These are phyloP conservation scores for Phaeotremella skinneri DNA, from an alignment of 768 basidiomycete genomes.

Conservation along the genomic window DNA sequence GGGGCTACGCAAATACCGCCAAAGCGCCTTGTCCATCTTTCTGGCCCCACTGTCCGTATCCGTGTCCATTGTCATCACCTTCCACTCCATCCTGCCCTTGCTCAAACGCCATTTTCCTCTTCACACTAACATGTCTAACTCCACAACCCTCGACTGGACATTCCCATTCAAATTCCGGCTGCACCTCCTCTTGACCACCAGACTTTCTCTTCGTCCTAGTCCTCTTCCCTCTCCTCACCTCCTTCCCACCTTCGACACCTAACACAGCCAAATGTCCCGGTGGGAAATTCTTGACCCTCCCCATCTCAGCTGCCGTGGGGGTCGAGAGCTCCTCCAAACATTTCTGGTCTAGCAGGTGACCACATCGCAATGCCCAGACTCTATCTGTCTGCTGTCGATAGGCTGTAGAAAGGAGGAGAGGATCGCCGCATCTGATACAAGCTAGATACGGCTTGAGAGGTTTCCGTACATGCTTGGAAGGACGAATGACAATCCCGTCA, in stretches of 20 bases:
- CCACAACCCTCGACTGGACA: constrained; percentile 46
- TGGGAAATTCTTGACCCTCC: constrained; percentile 5
- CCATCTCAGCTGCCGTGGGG: constrained; percentile 14
- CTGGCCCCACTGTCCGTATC: background rate
- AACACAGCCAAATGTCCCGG: constrained; percentile 14
- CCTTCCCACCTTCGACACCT: constrained; percentile 14
- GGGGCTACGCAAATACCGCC: constrained; percentile 29
- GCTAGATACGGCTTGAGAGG: constrained; percentile 18
- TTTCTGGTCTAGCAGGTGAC: constrained; percentile 45
- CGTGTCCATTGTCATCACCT: too few species aligned
- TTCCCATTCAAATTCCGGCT: constrained; percentile 31
- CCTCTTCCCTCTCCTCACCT: constrained; percentile 6
- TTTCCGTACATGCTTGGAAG: constrained; percentile 8
- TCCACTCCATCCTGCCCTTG: constrained; percentile 25
- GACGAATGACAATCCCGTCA: constrained; percentile 30
- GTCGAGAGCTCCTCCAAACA: constrained; percentile 36
- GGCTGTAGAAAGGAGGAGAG: constrained; percentile 38
- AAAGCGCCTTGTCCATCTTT: constrained; percentile 26
- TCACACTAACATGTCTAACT: constrained; percentile 28
- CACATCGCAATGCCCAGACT: constrained; percentile 43
- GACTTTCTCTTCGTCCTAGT: too few species aligned
- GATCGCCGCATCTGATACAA: constrained; percentile 33
- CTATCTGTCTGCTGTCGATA: constrained; percentile 35
- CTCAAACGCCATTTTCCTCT: constrained; percentile 24
- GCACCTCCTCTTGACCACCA: constrained; percentile 10